Conservation (phyloP, 2,329 filamentous ascomycete species). For the Exophiala mesophila region DNA sequence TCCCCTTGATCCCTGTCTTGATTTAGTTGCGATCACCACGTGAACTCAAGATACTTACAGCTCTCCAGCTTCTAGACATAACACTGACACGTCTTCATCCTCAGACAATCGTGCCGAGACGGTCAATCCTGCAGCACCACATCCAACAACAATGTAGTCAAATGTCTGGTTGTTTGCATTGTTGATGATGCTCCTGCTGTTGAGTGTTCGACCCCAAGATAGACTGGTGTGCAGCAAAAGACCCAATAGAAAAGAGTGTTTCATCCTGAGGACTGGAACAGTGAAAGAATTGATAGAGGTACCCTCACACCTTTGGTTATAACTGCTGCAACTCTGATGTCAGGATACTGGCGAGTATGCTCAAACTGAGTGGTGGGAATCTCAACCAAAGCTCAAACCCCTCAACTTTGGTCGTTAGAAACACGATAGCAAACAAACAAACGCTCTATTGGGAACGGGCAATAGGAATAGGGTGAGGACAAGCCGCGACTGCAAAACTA, state of each 20-base stretch:
- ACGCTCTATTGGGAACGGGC: too few relatives aligned
- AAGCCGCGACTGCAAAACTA: too few relatives aligned
- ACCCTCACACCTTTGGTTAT: too few relatives aligned
- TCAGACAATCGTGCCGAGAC: constrained; percentile 29
- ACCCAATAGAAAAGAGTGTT: neutral
- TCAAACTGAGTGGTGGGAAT: too few relatives aligned
- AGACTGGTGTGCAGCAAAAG: neutral
- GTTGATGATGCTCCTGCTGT: neutral
- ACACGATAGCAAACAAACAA: too few relatives aligned
- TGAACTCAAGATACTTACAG: constrained; percentile 11
- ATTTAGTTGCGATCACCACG: neutral
- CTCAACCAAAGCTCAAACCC: too few relatives aligned
- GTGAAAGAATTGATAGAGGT: too few relatives aligned
- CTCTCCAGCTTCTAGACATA: constrained; percentile 29
- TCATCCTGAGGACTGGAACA: neutral
- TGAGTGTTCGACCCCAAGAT: neutral
- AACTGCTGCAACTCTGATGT: too few relatives aligned
- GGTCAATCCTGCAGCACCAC: constrained; percentile 30
- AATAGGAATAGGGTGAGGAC: too few relatives aligned
- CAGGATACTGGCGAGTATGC: too few relatives aligned
- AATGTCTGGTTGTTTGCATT: constrained; percentile 9
- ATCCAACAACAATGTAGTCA: constrained; percentile 34
- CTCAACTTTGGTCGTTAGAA: too few relatives aligned
- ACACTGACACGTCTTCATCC: constrained; percentile 26
- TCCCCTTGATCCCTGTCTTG: constrained; percentile 28